Base-by-base conservation (phyloP, 2,329 filamentous ascomycete species). In the Clonostachys chloroleuca region DNA sequence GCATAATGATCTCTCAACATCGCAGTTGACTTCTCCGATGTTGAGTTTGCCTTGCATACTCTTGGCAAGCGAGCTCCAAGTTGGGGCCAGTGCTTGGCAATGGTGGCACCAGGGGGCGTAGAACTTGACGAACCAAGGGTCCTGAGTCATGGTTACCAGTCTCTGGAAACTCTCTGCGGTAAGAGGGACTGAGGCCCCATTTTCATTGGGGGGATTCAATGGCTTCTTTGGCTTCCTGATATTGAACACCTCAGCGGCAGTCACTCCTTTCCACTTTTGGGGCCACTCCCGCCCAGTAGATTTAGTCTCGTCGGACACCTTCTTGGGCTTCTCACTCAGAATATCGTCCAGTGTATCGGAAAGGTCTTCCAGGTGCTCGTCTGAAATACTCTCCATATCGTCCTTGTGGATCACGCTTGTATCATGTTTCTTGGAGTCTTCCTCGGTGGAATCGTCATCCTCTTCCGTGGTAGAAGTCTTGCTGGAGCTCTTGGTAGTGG, bases 51-150 rank as follows among this genome's bases (percentile, higher is more conserved):
- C 88, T 66, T 91, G 83, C 89, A 96, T 94, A 60, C 92, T 89
- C 63, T 92, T 91, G 41, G 88, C 88, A 68, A 99, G 82, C 59
- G 92, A 87, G 51, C 83, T 75, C 94, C 94, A 99, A 53, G 84
- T 91, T 4, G 94, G 88, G 35, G 87, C 89, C 78, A 99, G 83
- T 36, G 89, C 89, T 69, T 96, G 89, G 67, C 95, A 99, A 68
- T 99, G 94, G 56, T 85, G 83, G 66, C 94, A 99, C 94, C 92
- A 97, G 6, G 94, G 95, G 16, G 90, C 92, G 64, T 96, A 97
- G 65, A 99, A 97, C 68, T 99, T 99, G 75, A 99, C 84, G 62
- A 99, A 96, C 94, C 94, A 99, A 6, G 92, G 86, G 52, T 97
- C 91, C 53, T 88, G 83, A 0, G 90, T 91, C 63, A 85, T 87